These are phyloP conservation scores for Carex littledalei DNA, from an alignment of 176 grass and related monocot genomes.

Conservation along the genomic window DNA sequence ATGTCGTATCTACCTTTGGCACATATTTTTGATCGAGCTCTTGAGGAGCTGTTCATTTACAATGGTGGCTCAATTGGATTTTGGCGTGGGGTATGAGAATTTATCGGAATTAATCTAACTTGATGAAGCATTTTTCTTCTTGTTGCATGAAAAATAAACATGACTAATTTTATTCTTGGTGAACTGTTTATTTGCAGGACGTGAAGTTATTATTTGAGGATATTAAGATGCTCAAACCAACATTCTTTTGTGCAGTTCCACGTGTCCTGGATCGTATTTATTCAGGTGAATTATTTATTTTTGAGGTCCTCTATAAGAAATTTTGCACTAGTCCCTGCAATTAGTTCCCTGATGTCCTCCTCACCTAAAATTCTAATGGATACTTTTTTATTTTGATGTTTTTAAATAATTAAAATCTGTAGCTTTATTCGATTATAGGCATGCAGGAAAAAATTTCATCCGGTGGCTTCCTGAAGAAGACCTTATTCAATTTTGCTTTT, in stretches of 20 bases:
- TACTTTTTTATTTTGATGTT: neutral
- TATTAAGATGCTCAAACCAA: slow-evolving; percentile 77
- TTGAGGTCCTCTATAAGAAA: neutral
- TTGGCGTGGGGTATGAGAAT: slow-evolving; percentile 77
- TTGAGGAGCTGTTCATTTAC: slow-evolving; percentile 96
- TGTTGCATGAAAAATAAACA: slow-evolving; percentile 3
- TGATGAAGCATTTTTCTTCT: slow-evolving; percentile 4
- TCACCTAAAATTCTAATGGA: neutral
- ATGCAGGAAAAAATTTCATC: slow-evolving; percentile 75
- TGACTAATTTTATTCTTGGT: neutral
- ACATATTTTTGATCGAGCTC: slow-evolving; percentile 90
- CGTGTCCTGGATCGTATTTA: slow-evolving; percentile 94
- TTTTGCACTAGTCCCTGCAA: neutral
- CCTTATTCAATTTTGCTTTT: slow-evolving; percentile 82
- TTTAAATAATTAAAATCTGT: neutral
- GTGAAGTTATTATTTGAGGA: slow-evolving; percentile 90
- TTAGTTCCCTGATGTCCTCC: neutral
- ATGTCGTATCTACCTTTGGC: slow-evolving; percentile 96
- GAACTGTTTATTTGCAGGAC: slow-evolving; percentile 48
- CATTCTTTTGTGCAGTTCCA: slow-evolving; percentile 92
- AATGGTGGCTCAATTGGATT: slow-evolving; percentile 93
- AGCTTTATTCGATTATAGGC: slow-evolving; percentile 36
- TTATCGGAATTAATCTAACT: neutral
- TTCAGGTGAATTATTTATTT: slow-evolving; percentile 60
- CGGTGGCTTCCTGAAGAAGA: slow-evolving; percentile 70